These are phyloP conservation scores for Lablab purpureus DNA, from an alignment of 306 rosid species.

Conservation along the genomic window DNA sequence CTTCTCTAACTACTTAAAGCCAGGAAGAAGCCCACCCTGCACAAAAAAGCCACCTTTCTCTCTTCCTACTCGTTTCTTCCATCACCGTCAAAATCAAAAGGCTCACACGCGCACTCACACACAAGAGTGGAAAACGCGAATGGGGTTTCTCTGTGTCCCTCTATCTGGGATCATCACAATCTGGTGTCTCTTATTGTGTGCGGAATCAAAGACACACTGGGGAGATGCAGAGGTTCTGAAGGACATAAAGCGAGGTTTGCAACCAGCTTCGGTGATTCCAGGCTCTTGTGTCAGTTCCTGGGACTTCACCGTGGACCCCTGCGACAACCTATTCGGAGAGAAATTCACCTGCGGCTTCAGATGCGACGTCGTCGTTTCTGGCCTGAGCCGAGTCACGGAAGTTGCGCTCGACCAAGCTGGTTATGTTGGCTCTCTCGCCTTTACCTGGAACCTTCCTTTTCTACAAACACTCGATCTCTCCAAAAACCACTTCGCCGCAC, in stretches of 20 bases:
- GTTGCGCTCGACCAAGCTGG: conserved; percentile 90
- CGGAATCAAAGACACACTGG: conserved; percentile 64
- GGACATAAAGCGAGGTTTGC: conserved; percentile 57
- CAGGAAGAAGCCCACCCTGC: neutral
- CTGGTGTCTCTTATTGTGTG: neutral
- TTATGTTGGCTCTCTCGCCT: conserved; percentile 62
- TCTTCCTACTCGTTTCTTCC: neutral
- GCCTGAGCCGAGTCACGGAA: conserved; percentile 71
- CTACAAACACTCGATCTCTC: conserved; percentile 76
- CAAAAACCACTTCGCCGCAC: conserved; percentile 69
- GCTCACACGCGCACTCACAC: neutral
- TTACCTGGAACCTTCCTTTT: conserved; percentile 68
- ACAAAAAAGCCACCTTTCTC: conserved; percentile 1
- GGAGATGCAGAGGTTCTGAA: conserved; percentile 65
- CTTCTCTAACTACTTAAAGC: conserved; percentile 41
- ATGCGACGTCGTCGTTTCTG: conserved; percentile 66
- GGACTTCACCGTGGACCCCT: conserved; percentile 84
- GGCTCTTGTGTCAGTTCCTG: conserved; percentile 78
- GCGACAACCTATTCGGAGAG: conserved; percentile 75
- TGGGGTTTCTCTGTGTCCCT: conserved; percentile 45
- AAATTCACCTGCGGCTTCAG: conserved; percentile 84
- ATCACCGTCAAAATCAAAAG: neutral
- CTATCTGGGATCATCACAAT: conserved; percentile 33
- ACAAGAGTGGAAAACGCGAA: conserved; percentile 21
- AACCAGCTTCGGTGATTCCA: conserved; percentile 55